These are phyloP conservation scores for Bryopsis sp. DNA, from an alignment of 139 green algal species.

Conservation along the genomic window DNA sequence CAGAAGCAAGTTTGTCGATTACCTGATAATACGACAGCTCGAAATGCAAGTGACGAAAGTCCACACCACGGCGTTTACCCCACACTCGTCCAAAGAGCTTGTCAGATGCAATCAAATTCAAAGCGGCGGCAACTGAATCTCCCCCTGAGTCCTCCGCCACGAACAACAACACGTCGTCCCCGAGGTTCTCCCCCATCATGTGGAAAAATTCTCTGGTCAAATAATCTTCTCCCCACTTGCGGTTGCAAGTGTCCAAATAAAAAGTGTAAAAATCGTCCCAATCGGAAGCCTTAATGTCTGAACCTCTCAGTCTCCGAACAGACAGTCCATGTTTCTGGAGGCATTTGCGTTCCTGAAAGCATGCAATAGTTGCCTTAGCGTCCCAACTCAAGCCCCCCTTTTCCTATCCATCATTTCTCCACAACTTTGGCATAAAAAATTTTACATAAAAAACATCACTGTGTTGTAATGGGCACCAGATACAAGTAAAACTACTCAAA, in stretches of 20 bases:
- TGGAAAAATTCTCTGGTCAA: constrained; percentile 84
- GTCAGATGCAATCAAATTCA: constrained; percentile 82
- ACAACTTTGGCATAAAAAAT: too few species aligned
- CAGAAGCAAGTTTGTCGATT: constrained; percentile 16
- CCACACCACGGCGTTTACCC: constrained; percentile 43
- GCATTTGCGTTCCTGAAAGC: constrained; percentile 68
- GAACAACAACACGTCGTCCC: constrained; percentile 67
- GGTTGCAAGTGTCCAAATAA: constrained; percentile 38
- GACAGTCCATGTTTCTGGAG: constrained; percentile 42
- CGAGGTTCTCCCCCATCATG: constrained; percentile 52
- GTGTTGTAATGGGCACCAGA: too few species aligned
- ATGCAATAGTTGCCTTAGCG: background rate
- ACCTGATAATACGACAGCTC: constrained; percentile 91
- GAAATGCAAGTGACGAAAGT: constrained; percentile 75
- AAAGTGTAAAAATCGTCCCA: constrained; percentile 82
- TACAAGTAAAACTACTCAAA: too few species aligned
- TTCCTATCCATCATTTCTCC: too few species aligned
- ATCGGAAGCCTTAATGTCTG: constrained; percentile 39
- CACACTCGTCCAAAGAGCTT: constrained; percentile 85
- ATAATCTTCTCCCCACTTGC: constrained; percentile 79
- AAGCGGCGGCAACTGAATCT: constrained; percentile 60
- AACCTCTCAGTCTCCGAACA: constrained; percentile 49
- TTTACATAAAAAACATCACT: too few species aligned
- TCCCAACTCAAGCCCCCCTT: too few species aligned
- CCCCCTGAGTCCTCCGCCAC: constrained; percentile 46